Base-by-base conservation (phyloP, 2,329 filamentous ascomycete species). In the Thermomyces lanuginosus region DNA sequence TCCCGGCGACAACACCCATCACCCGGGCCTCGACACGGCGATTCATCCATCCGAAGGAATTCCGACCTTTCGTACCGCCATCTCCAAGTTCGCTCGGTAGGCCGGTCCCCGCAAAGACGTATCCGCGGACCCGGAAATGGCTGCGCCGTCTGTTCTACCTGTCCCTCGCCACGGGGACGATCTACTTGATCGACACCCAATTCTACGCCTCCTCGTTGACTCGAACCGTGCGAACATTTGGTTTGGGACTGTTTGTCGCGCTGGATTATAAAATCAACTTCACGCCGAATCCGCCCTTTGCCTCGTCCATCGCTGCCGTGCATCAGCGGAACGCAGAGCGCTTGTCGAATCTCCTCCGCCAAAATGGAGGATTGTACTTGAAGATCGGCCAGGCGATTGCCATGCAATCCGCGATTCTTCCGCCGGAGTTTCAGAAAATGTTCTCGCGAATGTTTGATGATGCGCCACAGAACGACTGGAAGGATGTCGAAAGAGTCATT, bases 341-440 rank as follows among this genome's bases (percentile, higher is more conserved):
- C 14, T 59, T 95, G 19, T 92, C 81, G 34, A 65, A 86, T 16
- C 58, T 98, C 35, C 63, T 95, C 38, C 68, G 80, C 14, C 61
- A 69, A 29, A 98, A 98, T 63, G 86, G 89, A 33, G 89, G 89
- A 0, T 56, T 98, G 10, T 98, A 95, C 48, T 64, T 95, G 46
- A 98, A 98, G 64, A 93, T 98, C 32, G 89, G 89, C 1, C 89
- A 98, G 61, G 89, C 89, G 4, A 86, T 98, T 39, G 89, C 86
- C 8, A 95, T 95, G 89, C 89, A 98, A 62, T 86, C 79, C 39
- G 86, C 86, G 0, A 74, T 95, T 14, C 58, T 98, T 35, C 89
- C 89, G 14, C 80, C 84, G 0, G 83, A 92, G 53, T 95, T 95
- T 42, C 83, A 92, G 60, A 74, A 76, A 44, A 95, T 93, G 83